These are phyloP conservation scores for Penicillium sp. DNA, from an alignment of 2,329 filamentous ascomycete species.

Conservation along the genomic window DNA sequence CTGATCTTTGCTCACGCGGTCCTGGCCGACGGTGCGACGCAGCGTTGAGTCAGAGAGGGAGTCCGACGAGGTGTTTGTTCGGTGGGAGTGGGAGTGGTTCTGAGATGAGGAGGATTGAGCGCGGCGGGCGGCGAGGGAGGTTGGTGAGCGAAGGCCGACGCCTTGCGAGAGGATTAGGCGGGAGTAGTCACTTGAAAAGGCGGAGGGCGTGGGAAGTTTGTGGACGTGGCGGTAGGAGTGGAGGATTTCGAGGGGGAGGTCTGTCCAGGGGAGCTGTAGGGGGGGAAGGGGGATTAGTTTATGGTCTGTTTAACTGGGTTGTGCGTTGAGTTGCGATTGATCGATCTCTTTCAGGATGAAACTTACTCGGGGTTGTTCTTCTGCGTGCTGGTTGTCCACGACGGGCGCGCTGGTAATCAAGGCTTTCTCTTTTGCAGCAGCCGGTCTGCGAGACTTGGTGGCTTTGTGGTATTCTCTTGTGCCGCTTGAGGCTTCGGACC, in stretches of 20 bases:
- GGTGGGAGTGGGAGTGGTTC: conserved; percentile 13
- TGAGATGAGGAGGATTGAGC: conserved; percentile 17
- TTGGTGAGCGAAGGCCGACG: conserved; percentile 47
- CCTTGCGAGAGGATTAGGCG: conserved; percentile 49
- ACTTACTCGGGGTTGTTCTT: conserved; percentile 36
- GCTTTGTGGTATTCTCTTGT: conserved; percentile 39
- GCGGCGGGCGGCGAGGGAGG: conserved; percentile 43
- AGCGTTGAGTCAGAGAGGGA: conserved; percentile 17
- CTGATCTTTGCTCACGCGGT: conserved; percentile 43
- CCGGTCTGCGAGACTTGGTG: conserved; percentile 35
- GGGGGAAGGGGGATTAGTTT: background rate
- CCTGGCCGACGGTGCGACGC: conserved; percentile 36
- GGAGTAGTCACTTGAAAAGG: conserved; percentile 48
- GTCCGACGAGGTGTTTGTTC: conserved; percentile 9
- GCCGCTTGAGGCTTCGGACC: conserved; percentile 50
- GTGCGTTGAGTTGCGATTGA: background rate
- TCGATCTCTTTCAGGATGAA: background rate
- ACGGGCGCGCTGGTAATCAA: conserved; percentile 35
- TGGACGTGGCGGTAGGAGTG: conserved; percentile 52
- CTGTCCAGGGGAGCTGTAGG: conserved; percentile 45
- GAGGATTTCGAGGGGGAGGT: conserved; percentile 46
- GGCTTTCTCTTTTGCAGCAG: conserved; percentile 28
- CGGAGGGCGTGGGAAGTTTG: conserved; percentile 46
- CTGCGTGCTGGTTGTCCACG: conserved; percentile 1
- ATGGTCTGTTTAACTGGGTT: background rate